Evolutionary conservation across 2,329 filamentous ascomycete genomes (phyloP).

Genomic region (Tolypocladium ophioglossoides): DNA sequence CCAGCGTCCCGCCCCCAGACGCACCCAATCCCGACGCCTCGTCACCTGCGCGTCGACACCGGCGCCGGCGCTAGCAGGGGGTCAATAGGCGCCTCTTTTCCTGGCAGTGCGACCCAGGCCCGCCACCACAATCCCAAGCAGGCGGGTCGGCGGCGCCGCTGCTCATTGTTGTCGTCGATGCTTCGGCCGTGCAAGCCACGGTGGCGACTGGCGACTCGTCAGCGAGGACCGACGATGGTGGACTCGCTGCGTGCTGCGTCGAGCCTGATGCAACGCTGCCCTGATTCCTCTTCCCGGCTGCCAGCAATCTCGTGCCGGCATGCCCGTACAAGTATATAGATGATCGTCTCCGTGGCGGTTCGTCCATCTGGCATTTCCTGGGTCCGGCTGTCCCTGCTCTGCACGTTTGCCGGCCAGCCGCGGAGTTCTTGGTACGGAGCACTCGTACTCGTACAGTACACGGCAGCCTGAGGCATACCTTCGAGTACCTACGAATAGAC

Average conservation of each 20-base stretch:
- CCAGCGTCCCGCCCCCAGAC: background rate
- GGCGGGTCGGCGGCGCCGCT: background rate
- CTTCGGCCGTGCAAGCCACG: no score
- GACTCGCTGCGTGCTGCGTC: background rate
- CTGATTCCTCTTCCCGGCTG: background rate
- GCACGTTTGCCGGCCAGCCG: background rate
- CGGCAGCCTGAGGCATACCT: no score
- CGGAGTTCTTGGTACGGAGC: no score
- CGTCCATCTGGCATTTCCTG: background rate
- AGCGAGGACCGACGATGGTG: background rate
- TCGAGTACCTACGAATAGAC: no score
- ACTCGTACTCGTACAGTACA: no score
- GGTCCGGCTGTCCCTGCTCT: background rate
- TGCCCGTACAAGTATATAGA: background rate
- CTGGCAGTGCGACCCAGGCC: background rate
- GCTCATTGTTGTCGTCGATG: background rate
- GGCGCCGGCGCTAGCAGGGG: background rate
- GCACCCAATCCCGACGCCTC: conserved; percentile 2
- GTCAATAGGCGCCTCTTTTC: background rate
- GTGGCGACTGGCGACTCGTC: background rate
- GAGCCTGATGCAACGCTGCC: background rate
- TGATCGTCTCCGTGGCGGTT: background rate
- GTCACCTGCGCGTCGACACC: conserved; percentile 2
- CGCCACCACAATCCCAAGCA: background rate
- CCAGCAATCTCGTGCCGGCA: background rate